Conservation (phyloP, 75 land plant species). For the Pinus albicaulis region DNA sequence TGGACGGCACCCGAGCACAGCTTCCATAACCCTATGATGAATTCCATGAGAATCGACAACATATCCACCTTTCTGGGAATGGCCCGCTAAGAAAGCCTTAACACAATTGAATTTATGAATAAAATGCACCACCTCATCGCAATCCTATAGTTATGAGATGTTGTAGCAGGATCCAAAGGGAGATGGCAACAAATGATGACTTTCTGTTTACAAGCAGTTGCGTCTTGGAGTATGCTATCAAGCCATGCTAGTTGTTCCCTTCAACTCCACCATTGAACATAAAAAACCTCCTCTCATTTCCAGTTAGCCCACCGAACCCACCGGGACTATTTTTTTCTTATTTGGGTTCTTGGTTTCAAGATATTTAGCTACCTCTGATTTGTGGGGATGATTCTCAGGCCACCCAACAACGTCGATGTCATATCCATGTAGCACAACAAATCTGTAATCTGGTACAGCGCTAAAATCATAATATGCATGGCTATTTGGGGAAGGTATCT, state of each 20-base stretch:
- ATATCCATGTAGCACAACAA: slow-evolving; percentile 87
- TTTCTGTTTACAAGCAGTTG: slow-evolving; percentile 45
- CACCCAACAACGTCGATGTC: slow-evolving; percentile 93
- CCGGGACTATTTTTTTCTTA: too few relatives aligned
- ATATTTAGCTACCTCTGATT: slow-evolving; percentile 39
- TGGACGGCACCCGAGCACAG: slow-evolving; percentile 92
- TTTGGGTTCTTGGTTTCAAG: slow-evolving; percentile 59
- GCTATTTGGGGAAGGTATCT: slow-evolving; percentile 50
- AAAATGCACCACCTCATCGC: slow-evolving; percentile 78
- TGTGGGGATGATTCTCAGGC: slow-evolving; percentile 82
- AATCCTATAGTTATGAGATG: slow-evolving; percentile 79
- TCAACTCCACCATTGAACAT: slow-evolving; percentile 65
- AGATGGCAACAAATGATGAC: slow-evolving; percentile 85
- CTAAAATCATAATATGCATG: slow-evolving; percentile 81
- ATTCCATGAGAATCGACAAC: slow-evolving; percentile 77
- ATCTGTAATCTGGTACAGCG: slow-evolving; percentile 63
- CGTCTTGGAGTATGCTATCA: slow-evolving; percentile 55
- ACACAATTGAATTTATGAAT: slow-evolving; percentile 83
- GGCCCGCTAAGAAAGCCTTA: slow-evolving; percentile 83
- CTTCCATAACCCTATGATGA: slow-evolving; percentile 89
- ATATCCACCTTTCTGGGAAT: slow-evolving; percentile 90
- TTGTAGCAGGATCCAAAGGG: slow-evolving; percentile 69
- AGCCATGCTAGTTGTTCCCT: slow-evolving; percentile 80
- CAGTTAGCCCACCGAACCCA: too few relatives aligned
- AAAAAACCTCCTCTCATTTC: too few relatives aligned